Conservation (phyloP, 2,329 filamentous ascomycete species). For the Rhexocercosporidium sp. region DNA sequence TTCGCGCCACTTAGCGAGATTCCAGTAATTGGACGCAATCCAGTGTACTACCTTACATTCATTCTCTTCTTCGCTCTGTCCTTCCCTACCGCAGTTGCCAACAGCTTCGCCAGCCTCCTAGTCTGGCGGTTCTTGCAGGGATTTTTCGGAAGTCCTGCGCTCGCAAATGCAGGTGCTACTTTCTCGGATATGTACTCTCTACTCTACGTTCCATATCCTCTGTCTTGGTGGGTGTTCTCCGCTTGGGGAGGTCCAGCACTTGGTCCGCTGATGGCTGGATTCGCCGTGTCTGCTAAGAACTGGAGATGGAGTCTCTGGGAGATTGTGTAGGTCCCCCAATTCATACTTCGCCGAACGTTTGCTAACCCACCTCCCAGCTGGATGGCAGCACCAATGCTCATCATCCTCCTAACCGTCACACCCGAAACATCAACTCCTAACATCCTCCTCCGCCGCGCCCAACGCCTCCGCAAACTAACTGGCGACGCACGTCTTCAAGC, state of each 20-base stretch:
- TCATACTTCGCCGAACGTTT: background rate
- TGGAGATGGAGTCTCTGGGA: background rate
- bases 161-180: too few species aligned
- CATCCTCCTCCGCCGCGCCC: background rate
- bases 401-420: background rate
- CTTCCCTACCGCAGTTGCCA: too few species aligned
- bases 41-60: too few species aligned
- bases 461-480: background rate
- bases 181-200: too few species aligned
- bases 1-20: too few species aligned
- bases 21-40: too few species aligned
- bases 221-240: constrained; percentile 20
- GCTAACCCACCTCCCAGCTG: constrained; percentile 15
- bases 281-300: constrained; percentile 52
- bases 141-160: too few species aligned
- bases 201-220: background rate
- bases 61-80: too few species aligned
- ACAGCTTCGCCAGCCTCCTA: too few species aligned
- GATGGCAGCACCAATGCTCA: background rate
- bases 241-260: constrained; percentile 40
- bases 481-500: background rate
- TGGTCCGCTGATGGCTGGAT: constrained; percentile 63
- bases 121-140: too few species aligned
- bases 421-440: background rate
- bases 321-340: background rate